Evolutionary conservation across 2,329 filamentous ascomycete species (phyloP), one percentile per base, ranked within the genome.

Genomic region (Fusarium metavorans): DNA sequence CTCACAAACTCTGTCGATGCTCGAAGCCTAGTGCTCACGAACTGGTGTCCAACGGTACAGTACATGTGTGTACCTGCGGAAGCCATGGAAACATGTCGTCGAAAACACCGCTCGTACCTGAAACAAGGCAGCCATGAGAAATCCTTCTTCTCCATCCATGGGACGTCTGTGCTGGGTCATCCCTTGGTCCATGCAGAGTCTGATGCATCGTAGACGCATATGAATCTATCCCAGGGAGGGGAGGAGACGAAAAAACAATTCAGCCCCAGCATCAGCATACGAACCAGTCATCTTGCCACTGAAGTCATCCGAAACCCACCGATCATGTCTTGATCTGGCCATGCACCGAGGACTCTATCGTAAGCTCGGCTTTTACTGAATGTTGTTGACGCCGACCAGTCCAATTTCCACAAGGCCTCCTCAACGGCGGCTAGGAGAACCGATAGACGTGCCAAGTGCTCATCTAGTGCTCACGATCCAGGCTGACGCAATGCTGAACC

Each of bases 401-500:
- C 58, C 63, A 77, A 76, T 78, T 73, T 74, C 76, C 74, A 78
- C 74, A 61, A 61, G 67, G 52, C 52, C 65, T 70, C 54, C 61
- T 72, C 62, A 72, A 68, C 70, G 68, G 72, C 64, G 67, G 66
- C 66, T 72, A 62, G 30, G 48, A 64, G 65, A 70, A 64, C 71
- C 63, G 64, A 76, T 64, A 61, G 43, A 57, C 52, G 37, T 64
- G 48, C 62, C 66, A 77, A 77, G 72, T 68, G 72, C 74, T 72
- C 77, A 72, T 67, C 27, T 78, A 77, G 72, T 68, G 72, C 74
- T 73, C 77, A 72, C 68, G 56, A 75, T 72, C 68, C 70, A 41
- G 73, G 76, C 72, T 78, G 75, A 78, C 74, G 75, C 75, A 71
- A 79, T 71, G 25, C 62, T 64, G 71, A 75, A 67, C 63, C 77